Base-by-base conservation (phyloP, 352 stramenopile species). In the Bremia lactucae region DNA sequence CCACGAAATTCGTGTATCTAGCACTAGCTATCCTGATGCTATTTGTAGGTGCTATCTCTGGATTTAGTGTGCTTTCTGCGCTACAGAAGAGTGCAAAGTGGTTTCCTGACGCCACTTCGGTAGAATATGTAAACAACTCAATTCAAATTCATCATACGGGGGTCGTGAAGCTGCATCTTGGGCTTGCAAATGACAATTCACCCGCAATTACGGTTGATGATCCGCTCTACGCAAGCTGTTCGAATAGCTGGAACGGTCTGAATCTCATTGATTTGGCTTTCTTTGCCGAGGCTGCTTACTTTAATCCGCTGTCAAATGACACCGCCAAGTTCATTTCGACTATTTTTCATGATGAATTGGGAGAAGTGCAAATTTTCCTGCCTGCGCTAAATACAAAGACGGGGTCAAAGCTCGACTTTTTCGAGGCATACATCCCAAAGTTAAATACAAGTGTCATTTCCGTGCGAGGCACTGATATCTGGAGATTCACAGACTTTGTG, bases 401-500 rank as follows among this genome's bases (percentile, higher is more conserved):
- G 2, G 74, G 76, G 3, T 89, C 76, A 10, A 88, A 88, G 47
- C 63, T 89, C 11, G 77, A 92, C 39, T 92, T 92, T 43, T 92
- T 82, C 39, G 79, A 92, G 18, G 75, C 75, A 0, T 68, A 79
- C 43, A 86, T 88, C 18, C 71, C 75, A 2, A 55, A 66, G 8
- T 62, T 89, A 9, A 92, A 92, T 55, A 86, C 77, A 21, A 89
- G 76, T 11, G 79, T 92, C 35, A 87, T 92, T 42, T 85, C 79
- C 3, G 83, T 95, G 10, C 71, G 80, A 23, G 84, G 84, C 14
- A 95, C 84, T 2, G 84, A 95, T 37, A 87, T 95, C 10, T 92
- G 82, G 59, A 72, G 84, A 23, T 90, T 94, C 40, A 87, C 72
- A 2, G 84, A 95, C 53, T 91, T 95, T 28, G 74, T 94, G 15